phyloP scores from a whole-genome alignment of 192 early-diverging fungal species.

The Coemansia sp. region DNA sequence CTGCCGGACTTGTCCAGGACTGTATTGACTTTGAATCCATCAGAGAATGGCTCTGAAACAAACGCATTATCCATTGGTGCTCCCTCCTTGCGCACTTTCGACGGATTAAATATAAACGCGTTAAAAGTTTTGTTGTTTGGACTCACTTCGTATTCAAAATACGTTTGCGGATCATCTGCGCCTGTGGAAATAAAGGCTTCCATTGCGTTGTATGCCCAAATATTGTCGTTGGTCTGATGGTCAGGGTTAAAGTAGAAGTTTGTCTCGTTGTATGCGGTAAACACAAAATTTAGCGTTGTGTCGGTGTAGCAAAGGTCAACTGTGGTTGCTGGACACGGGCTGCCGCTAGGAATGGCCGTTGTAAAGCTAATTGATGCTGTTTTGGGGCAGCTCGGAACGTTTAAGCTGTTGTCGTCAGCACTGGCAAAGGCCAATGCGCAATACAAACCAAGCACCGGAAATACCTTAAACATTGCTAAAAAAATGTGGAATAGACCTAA shows the following conservation, averaged over 20 bases:
- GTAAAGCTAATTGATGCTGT: constrained; percentile 23
- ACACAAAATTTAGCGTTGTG: constrained; percentile 29
- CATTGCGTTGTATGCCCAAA: constrained; percentile 51
- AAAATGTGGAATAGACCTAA: neutral
- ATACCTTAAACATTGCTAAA: neutral
- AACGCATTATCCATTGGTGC: constrained; percentile 47
- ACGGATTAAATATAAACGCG: constrained; percentile 50
- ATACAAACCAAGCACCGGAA: neutral
- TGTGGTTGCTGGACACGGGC: constrained; percentile 30
- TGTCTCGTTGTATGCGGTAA: constrained; percentile 38
- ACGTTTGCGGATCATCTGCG: constrained; percentile 38
- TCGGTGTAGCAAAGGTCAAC: constrained; percentile 47
- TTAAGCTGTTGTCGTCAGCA: neutral
- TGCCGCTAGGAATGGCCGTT: constrained; percentile 21
- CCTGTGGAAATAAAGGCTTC: constrained; percentile 52
- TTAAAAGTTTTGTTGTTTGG: constrained; percentile 51
- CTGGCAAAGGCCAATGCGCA: constrained; percentile 1
- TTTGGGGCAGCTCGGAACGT: constrained; percentile 38
- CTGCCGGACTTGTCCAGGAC: constrained; percentile 19
- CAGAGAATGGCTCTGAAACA: constrained; percentile 35
- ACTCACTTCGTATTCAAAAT: constrained; percentile 48
- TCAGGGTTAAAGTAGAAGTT: constrained; percentile 37
- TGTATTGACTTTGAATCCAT: constrained; percentile 40
- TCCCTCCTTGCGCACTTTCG: constrained; percentile 26
- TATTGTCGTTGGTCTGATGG: constrained; percentile 47